Evolutionary conservation across 441 rosid genomes (phyloP), one percentile per base, ranked within the genome.

Genomic region (Viola pubescens): DNA sequence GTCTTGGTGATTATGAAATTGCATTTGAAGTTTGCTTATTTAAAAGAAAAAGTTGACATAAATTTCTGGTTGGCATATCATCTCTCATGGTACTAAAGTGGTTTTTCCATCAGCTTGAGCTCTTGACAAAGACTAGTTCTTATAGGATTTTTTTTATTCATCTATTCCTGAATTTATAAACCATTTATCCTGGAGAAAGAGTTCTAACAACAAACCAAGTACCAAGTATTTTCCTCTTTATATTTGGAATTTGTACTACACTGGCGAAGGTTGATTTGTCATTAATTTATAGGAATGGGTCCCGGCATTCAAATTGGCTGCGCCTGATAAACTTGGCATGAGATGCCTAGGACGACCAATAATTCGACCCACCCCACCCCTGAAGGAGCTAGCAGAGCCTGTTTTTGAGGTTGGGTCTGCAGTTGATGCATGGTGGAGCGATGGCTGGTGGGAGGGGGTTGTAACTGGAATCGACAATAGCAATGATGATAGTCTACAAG

Each of bases 391-490:
- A 71, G 43, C 58, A 51, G 74, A 76, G 13, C 50, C 63, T 61
- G 65, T 71, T 63, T 68, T 71, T 58, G 76, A 61, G 59, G 59
- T 88, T 54, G 96, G 97, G 56, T 59, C 72, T 60, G 86, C 99
- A 51, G 91, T 90, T 56, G 99, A 94, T 82, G 95, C 86, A 14
- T 90, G 99, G 97, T 94, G 97, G 97, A 86, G 94, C 54, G 99
- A 94, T 86, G 99, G 99, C 64, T 94, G 97, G 99, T 94, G 99
- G 96, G 99, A 94, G 76, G 97, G 96, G 52, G 84, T 90, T 73
- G 77, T 88, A 34, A 71, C 74, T 14, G 82, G 80, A 66, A 70
- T 55, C 45, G 69, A 64, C 54, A 61, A 63, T 52, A 56, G 64
- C 42, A 62, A 44, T 34, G 59, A 70, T 45, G 83, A 81, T 53